Evolutionary conservation across 108 stramenopile species (phyloP).

Genomic region (Thalassiosira profunda): DNA sequence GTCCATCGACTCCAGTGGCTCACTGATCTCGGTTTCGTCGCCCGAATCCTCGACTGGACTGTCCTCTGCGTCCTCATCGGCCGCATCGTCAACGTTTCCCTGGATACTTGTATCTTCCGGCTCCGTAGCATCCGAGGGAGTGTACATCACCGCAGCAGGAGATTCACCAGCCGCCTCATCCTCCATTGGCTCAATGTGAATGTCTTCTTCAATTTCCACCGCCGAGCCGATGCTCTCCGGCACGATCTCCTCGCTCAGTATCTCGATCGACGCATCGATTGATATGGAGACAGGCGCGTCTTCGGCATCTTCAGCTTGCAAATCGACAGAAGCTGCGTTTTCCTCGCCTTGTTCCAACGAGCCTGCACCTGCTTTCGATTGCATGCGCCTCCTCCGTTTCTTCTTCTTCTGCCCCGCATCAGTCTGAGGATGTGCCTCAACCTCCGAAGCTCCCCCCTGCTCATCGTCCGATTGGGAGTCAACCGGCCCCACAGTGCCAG

Average conservation of each 20-base stretch:
- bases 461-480: not conserved
- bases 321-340: not conserved
- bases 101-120: too few relatives aligned
- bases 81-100: not conserved
- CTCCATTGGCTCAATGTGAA: not conserved
- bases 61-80: not conserved
- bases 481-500: not conserved
- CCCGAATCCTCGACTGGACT: not conserved
- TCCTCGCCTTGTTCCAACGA: too few relatives aligned
- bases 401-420: constrained; percentile 1
- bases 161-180: not conserved
- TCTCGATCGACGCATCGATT: constrained; percentile 1
- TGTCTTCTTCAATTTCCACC: constrained; percentile 9
- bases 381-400: constrained; percentile 2
- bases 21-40: not conserved
- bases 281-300: not conserved
- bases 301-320: not conserved
- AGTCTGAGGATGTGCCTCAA: not conserved
- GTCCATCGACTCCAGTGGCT: too few relatives aligned
- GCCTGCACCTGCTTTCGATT: not conserved
- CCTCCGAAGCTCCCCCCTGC: not conserved
- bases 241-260: constrained; percentile 8
- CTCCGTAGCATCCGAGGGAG: too few relatives aligned
- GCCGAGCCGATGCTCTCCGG: constrained; percentile 4
- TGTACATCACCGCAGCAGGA: too few relatives aligned